Base-by-base conservation (phyloP, 2,329 filamentous ascomycete species). In the Fulvia fulva region DNA sequence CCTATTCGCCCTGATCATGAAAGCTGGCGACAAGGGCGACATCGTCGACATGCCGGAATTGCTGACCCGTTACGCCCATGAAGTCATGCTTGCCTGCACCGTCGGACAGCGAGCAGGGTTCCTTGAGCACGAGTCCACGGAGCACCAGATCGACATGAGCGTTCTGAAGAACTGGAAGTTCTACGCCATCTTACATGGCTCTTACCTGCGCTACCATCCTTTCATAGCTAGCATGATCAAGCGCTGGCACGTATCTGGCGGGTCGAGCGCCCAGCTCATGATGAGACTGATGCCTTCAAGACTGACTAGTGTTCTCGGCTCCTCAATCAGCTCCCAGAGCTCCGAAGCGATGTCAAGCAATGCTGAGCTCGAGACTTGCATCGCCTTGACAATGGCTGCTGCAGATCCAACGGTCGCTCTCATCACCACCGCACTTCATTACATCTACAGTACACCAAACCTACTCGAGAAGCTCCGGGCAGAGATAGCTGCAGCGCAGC, bases 141-240 rank as follows among this genome's bases (percentile, higher is more conserved):
- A n/a, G 14, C 46, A 34, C 11, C 11, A 44, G 19, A 5, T 28
- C 41, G 22, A n/a, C 34, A 41, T 19, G 21, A 16, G 19, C 34
- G 22, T 45, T 12, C 32, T 30, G 5, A 53, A 59, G 58, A 53
- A 50, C 26, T 68, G 61, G 62, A 65, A 63, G 44, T 61, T 61
- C 45, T 51, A 62, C 49, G 47, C 65, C 4, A 55, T 67, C 5
- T 47, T 65, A 1, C 55, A 62, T 19, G 66, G 65, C n/a, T 59
- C 63, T 3, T 68, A 63, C 49, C 51, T 67, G 9, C 60, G 64
- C 12, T 66, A 66, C 47, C 55, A 65, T 28, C 64, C 64, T 8
- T 45, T 53, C 43, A 61, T 67, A 51, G 55, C 59, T 19, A 37
- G 50, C 14, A 34, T 62, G 4, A 21, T 60, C 4, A 54, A 56